Base-by-base conservation (phyloP, 106 monocot genomes). In the Triglochin maritima region DNA sequence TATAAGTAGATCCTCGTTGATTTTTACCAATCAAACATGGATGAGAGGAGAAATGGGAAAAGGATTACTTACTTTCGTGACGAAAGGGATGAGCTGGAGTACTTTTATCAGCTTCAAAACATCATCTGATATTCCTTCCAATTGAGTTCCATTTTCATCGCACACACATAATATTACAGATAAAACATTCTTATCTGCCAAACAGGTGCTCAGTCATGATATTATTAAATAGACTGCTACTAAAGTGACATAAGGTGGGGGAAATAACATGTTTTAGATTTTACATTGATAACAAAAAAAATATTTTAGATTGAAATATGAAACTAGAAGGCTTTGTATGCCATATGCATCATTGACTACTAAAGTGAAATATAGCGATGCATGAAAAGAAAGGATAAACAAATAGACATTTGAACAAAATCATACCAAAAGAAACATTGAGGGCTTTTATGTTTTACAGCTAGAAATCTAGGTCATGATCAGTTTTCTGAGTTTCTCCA, bases 171-270 rank as follows among this genome's bases (percentile, higher is more conserved):
- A 54, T 67, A 76, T 63, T 44, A 76, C 15, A 17, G 60, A 63
- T 69, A 76, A n/a, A 11, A 62, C 63, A 43, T 46, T 62, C 59
- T 76, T 17, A 44, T 63, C 77, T 77, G 71, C 15, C 14, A 63
- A 70, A 74, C 46, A 47, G 5, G 7, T 6, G 12, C 2, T 9
- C 2, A 9, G 44, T 62, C 41, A 62, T 43, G 11, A 47, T 65
- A n/a, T 43, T 2, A 44, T 55, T 15, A 55, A 13, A 17, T 3
- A 12, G 13, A 44, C 11, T 68, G 17, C 50, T 44, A 52, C 7
- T 2, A 42, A 62, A 11, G 11, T 42, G 2, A 68, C 5, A 4
- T 0, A 65, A 49, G 46, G 16, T 15, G 49, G 47, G 6, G 16
- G 4, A 7, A 17, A 17, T 2, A 65, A 7, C 49, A 9, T 16